A percentile compares a stretch with the other conserved stretches of the same genome.
Conservation (phyloP, 495 filamentous ascomycete genomes). For the Aspergillus olivimuriae region DNA sequence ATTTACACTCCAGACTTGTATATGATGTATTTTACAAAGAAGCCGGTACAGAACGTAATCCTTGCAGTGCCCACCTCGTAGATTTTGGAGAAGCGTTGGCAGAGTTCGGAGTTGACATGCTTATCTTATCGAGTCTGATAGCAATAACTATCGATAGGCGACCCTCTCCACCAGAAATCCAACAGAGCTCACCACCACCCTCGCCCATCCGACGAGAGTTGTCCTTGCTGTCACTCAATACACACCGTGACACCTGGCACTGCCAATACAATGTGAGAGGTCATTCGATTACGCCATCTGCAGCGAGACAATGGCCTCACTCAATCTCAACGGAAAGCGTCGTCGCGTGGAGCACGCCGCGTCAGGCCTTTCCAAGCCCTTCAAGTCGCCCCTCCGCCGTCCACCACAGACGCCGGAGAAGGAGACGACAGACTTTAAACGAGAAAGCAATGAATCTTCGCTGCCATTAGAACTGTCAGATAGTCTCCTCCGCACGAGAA, state of each 20-base stretch:
- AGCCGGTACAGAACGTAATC: too few relatives aligned
- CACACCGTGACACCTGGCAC: too few relatives aligned
- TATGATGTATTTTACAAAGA: slow-evolving; percentile 15
- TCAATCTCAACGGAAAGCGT: slow-evolving; percentile 38
- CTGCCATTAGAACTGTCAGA: too few relatives aligned
- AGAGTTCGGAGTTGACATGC: too few relatives aligned
- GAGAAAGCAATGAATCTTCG: slow-evolving; percentile 5
- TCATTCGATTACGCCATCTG: too few relatives aligned
- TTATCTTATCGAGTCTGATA: slow-evolving; percentile 4
- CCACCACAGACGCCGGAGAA: slow-evolving; percentile 11
- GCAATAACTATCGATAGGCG: slow-evolving; percentile 20
- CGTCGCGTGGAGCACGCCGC: slow-evolving; percentile 47
- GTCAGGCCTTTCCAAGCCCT: slow-evolving; percentile 54
- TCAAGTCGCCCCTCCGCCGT: slow-evolving; percentile 58
- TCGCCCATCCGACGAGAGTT: too few relatives aligned
- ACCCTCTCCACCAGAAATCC: neutral
- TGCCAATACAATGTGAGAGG: too few relatives aligned
- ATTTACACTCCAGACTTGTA: slow-evolving; percentile 3
- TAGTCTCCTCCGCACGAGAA: too few relatives aligned
- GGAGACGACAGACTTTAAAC: slow-evolving; percentile 6
- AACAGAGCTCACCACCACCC: too few relatives aligned
- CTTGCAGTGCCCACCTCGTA: too few relatives aligned
- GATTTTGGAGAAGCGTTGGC: too few relatives aligned
- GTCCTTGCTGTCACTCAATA: too few relatives aligned
- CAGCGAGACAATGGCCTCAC: slow-evolving; percentile 13